Evolutionary conservation across 345 rosid species (phyloP).

Genomic region (Melastoma malabathricum): DNA sequence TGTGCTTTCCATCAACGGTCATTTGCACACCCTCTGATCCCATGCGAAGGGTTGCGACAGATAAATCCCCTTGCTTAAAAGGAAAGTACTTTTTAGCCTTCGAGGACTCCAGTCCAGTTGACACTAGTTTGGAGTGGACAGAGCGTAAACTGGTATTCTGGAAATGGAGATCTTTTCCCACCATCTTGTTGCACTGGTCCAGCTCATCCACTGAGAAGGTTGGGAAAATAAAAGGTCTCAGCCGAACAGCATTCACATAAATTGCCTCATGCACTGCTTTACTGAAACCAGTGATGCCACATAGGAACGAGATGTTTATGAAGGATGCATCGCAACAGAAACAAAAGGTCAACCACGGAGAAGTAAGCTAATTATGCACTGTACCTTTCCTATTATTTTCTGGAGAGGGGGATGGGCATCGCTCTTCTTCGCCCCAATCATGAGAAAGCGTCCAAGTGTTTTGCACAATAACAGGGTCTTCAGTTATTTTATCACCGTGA

Average conservation of each 20-base stretch:
- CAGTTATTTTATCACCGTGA: constrained; percentile 86
- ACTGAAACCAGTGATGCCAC: no score
- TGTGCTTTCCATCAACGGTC: constrained; percentile 94
- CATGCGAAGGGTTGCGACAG: constrained; percentile 85
- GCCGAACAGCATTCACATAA: not conserved
- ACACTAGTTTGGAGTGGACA: constrained; percentile 20
- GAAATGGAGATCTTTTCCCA: constrained; percentile 37
- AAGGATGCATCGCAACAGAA: not conserved
- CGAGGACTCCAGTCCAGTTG: constrained; percentile 24
- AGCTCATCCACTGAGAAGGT: constrained; percentile 55
- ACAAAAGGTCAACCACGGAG: not conserved
- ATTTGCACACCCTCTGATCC: constrained; percentile 89
- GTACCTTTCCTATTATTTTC: constrained; percentile 68
- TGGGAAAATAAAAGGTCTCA: not conserved
- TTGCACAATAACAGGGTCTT: constrained; percentile 94
- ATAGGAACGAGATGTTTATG: not conserved
- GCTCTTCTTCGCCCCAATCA: constrained; percentile 98
- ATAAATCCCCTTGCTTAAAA: constrained; percentile 64
- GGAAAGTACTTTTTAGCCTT: constrained; percentile 60
- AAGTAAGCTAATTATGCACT: not conserved
- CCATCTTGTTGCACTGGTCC: constrained; percentile 77
- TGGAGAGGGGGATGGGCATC: constrained; percentile 75
- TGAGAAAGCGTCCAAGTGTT: constrained; percentile 88
- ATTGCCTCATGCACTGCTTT: not conserved
- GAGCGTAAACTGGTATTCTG: constrained; percentile 20